These are phyloP conservation scores for Wallacemonas sp. DNA, from an alignment of 208 protist genomes.

Conservation along the genomic window DNA sequence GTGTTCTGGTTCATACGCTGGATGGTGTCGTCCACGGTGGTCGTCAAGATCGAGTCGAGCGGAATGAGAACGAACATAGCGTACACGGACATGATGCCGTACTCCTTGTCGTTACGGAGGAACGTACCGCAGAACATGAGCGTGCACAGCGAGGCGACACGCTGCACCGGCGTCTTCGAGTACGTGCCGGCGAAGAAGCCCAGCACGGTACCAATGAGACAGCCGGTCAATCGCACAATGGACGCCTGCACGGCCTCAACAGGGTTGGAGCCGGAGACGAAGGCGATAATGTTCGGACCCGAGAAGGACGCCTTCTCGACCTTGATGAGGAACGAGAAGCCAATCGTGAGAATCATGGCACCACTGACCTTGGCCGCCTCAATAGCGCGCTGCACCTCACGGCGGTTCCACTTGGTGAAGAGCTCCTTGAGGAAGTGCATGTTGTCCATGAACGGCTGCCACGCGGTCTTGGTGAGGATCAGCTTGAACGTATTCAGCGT, in stretches of 20 bases:
- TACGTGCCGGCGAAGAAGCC: constrained; percentile 87
- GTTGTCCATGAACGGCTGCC: constrained; percentile 64
- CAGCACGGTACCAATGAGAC: constrained; percentile 84
- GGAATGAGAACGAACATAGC: constrained; percentile 89
- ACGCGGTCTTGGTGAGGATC: constrained; percentile 47
- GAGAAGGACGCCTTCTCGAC: constrained; percentile 65
- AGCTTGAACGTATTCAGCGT: constrained; percentile 24
- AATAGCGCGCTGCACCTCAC: constrained; percentile 82
- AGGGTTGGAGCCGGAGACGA: constrained; percentile 83
- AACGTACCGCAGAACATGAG: constrained; percentile 85
- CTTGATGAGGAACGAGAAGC: constrained; percentile 76
- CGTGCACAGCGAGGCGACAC: constrained; percentile 77
- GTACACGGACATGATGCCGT: constrained; percentile 86
- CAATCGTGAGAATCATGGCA: constrained; percentile 84
- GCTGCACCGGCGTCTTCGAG: constrained; percentile 65
- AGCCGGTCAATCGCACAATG: constrained; percentile 82
- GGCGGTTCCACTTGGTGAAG: constrained; percentile 49
- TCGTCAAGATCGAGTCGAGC: constrained; percentile 52
- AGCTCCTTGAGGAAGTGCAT: constrained; percentile 56
- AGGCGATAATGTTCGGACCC: constrained; percentile 90
- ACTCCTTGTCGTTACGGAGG: constrained; percentile 80
- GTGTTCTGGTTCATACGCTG: constrained; percentile 90
- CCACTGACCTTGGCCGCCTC: constrained; percentile 88
- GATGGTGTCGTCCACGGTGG: constrained; percentile 70
- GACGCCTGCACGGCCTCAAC: constrained; percentile 87